Conservation (phyloP, 2,329 filamentous ascomycete species). For the Coccinonectria pachysandricola region DNA sequence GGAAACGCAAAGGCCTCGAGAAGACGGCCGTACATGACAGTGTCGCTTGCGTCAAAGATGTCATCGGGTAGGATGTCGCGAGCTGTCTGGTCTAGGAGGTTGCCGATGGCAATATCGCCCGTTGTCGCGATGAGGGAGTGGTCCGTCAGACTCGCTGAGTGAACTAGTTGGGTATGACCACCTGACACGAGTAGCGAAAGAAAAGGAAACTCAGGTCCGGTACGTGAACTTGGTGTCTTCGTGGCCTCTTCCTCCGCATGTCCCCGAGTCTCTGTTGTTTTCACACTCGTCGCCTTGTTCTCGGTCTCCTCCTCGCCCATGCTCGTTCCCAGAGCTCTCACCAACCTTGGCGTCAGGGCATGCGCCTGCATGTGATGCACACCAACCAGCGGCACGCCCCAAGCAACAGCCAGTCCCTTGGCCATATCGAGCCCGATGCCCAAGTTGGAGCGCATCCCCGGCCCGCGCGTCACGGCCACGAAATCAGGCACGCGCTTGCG, state of each 20-base stretch:
- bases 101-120: constrained; percentile 77
- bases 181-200: constrained; percentile 83
- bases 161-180: constrained; percentile 80
- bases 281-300: background rate
- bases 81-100: constrained; percentile 80
- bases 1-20: constrained; percentile 75
- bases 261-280: too few relatives aligned
- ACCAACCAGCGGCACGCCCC: constrained; percentile 71
- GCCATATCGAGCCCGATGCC: constrained; percentile 70
- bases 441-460: constrained; percentile 76
- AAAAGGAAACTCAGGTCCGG: constrained; percentile 63
- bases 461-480: constrained; percentile 80
- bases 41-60: constrained; percentile 41
- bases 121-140: constrained; percentile 67
- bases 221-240: background rate
- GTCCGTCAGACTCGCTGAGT: constrained; percentile 55
- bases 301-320: constrained; percentile 5
- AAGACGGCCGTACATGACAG: constrained; percentile 69
- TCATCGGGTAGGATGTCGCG: constrained; percentile 60
- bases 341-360: constrained; percentile 75
- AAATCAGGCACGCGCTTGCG: constrained; percentile 56
- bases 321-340: constrained; percentile 43
- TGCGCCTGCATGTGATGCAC: constrained; percentile 98
- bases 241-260: background rate
- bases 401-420: constrained; percentile 78